Evolutionary conservation across 768 basidiomycete genomes (phyloP).

Genomic region (Boletus edulis): DNA sequence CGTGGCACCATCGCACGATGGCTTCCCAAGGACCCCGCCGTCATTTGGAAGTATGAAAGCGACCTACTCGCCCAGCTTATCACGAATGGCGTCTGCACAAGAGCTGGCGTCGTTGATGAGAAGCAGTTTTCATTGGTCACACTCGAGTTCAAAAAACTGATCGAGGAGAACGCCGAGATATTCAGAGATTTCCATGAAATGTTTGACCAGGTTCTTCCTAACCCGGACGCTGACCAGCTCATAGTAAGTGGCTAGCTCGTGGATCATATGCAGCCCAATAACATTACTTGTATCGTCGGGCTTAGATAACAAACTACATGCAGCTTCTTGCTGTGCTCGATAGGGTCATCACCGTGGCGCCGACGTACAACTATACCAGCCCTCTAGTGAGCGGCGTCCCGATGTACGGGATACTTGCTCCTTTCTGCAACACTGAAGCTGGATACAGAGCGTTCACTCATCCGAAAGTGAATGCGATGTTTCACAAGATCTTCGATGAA

Average conservation of each 20-base stretch:
- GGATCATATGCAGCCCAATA: too few species aligned
- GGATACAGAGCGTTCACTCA: conserved; percentile 25
- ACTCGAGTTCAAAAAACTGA: conserved; percentile 23
- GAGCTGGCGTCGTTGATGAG: conserved; percentile 2
- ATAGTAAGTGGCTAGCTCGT: conserved; percentile 4
- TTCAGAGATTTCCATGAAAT: conserved; percentile 25
- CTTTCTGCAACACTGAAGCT: conserved; percentile 20
- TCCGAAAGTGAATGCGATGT: conserved; percentile 41
- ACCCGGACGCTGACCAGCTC: not conserved
- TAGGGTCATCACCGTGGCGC: conserved; percentile 7
- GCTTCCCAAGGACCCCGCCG: conserved; percentile 13
- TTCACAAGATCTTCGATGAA: conserved; percentile 48
- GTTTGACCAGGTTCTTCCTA: conserved; percentile 16
- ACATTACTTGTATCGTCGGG: not conserved
- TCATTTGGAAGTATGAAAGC: conserved; percentile 7
- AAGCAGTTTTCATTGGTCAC: conserved; percentile 11
- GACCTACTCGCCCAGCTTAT: conserved; percentile 29
- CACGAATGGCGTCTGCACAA: conserved; percentile 6
- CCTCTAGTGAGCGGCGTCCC: conserved; percentile 21
- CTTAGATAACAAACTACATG: conserved; percentile 1
- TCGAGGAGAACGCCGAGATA: conserved; percentile 19
- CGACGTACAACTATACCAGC: conserved; percentile 7
- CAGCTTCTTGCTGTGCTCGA: conserved; percentile 9
- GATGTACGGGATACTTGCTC: conserved; percentile 18
- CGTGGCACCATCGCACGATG: conserved; percentile 21